A percentile compares a stretch with the other conserved stretches of the same genome.
Evolutionary conservation across 305 asterid species (phyloP).

Genomic region (Fraxinus latifolia): DNA sequence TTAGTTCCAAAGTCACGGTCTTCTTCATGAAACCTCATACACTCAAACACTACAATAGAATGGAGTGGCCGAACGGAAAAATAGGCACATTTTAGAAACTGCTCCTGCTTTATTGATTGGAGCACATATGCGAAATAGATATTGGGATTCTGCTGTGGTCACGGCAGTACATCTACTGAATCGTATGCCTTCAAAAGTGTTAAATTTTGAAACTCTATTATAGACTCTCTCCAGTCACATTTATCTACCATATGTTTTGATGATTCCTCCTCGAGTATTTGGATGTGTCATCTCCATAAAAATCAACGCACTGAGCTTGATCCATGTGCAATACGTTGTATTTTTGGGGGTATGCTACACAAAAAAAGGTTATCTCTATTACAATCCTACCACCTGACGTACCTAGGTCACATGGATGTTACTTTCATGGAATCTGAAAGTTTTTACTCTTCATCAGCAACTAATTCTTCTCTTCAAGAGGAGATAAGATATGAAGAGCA

Average conservation of each 20-base stretch:
- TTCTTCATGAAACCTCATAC: neutral
- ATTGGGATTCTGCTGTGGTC: neutral
- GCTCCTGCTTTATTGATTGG: neutral
- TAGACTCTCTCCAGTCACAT: neutral
- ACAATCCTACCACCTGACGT: neutral
- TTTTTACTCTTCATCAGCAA: neutral
- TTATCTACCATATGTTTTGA: neutral
- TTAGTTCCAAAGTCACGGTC: neutral
- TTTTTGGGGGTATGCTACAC: neutral
- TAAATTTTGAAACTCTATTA: conserved; percentile 3
- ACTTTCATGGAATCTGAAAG: neutral
- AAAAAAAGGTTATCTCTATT: neutral
- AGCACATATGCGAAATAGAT: neutral
- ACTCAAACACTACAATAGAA: neutral
- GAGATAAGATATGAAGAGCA: neutral
- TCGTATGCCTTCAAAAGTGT: neutral
- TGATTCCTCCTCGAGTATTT: neutral
- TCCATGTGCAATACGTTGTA: neutral
- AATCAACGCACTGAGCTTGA: neutral
- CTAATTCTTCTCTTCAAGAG: neutral
- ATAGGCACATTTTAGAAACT: conserved; percentile 8
- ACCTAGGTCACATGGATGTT: neutral
- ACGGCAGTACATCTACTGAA: neutral
- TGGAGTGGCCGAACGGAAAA: neutral
- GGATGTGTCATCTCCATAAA: neutral